Conservation (phyloP, 1,284 basidiomycete species). For the Schizopora paradoxa region DNA sequence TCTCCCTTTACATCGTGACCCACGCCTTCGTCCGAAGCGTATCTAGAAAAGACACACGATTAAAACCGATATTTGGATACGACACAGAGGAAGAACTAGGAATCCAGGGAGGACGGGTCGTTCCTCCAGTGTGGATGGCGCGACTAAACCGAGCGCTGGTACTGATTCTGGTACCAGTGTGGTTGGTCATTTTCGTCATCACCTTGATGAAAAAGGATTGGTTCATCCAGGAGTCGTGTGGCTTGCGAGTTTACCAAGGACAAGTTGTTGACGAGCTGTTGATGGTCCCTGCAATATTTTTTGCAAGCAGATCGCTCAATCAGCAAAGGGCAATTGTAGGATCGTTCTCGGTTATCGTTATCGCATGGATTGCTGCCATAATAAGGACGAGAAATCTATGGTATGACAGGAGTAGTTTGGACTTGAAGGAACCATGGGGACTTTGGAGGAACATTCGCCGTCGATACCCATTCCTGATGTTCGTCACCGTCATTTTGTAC, state of each 20-base stretch:
- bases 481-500: constrained; percentile 5
- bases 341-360: not conserved
- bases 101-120: no score
- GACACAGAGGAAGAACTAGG: no score
- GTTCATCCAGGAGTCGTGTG: no score
- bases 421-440: not conserved
- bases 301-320: not conserved
- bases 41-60: not conserved
- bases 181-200: no score
- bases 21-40: constrained; percentile 4
- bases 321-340: not conserved
- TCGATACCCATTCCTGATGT: constrained; percentile 9
- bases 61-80: not conserved
- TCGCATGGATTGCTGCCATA: not conserved
- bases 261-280: not conserved
- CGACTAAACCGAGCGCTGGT: not conserved
- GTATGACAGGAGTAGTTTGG: no score
- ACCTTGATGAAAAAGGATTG: no score
- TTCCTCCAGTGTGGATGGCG: no score
- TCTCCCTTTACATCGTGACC: constrained; percentile 4
- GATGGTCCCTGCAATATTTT: not conserved
- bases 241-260: no score
- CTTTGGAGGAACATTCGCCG: constrained; percentile 1
- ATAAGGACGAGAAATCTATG: no score
- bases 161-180: not conserved